Evolutionary conservation across 495 filamentous ascomycete genomes (phyloP), one percentile per base, ranked within the genome.

Genomic region (Ascodesmis nigricans): DNA sequence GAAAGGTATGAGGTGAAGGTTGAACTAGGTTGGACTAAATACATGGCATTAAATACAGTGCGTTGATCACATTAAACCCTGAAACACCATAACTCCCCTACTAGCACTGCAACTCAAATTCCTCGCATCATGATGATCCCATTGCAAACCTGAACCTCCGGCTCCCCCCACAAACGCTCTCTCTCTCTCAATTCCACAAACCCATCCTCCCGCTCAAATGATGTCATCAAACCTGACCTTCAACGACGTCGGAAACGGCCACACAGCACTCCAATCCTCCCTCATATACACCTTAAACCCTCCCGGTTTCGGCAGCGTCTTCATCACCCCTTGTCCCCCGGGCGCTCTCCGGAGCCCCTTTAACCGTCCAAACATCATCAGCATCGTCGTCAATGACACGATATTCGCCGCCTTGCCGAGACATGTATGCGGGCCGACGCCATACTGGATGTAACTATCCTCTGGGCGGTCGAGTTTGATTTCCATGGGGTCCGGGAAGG

Each of bases 211-310:
- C 21, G 2, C 21, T 34, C 33, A 50, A 35, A 42, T 38, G 7
- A 49, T 33, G n/a, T 57, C 52, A 42, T 66, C 63, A 52, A 60
- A 67, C 28, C 52, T 54, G 40, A 69, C 54, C 55, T 61, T 64
- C 64, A 69, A 68, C 55, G 66, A 72, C 18, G 65, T 70, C 0
- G 80, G 79, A 60, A 80, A 84, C 4, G 75, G 64, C 50, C 64
- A 76, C 55, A 70, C 70, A 20, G 63, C 61, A 17, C 72, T 71
- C 55, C 71, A 66, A 45, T 90, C 75, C 53, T 77, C 69, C 33
- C 68, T 66, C 58, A 91, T 63, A 43, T 82, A 90, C 17, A 69
- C 51, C 17, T 66, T 67, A 49, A 65, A 68, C 0, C 66, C 73
- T 10, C 63, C 70, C 2, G 62, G 58, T 24, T 59, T 61, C 0